Conservation (phyloP, 345 rosid genomes). For the Camelina laxa region DNA sequence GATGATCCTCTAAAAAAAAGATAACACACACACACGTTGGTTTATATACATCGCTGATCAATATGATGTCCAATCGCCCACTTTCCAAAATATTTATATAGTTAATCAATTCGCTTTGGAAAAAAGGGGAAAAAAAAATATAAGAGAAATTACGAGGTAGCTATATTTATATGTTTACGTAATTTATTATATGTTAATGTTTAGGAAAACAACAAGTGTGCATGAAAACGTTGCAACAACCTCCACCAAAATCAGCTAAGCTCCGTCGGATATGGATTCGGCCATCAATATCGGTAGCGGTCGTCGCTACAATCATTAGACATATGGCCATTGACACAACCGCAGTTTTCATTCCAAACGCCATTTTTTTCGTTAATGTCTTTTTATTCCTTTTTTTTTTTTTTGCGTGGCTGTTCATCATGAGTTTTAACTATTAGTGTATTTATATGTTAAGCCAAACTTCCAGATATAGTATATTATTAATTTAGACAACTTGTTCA, state of each 20-base stretch:
- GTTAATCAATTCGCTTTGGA: background rate
- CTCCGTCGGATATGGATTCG: constrained; percentile 21
- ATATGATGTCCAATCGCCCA: background rate
- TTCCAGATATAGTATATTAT: constrained; percentile 26
- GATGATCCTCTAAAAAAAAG: background rate
- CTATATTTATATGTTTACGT: background rate
- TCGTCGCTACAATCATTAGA: constrained; percentile 11
- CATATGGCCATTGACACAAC: background rate
- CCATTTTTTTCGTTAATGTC: background rate
- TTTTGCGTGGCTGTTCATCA: background rate
- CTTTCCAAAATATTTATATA: background rate
- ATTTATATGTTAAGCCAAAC: constrained; percentile 32
- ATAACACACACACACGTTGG: constrained; percentile 2
- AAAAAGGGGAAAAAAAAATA: background rate
- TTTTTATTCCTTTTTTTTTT: background rate
- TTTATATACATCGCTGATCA: constrained; percentile 23
- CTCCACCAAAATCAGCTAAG: constrained; percentile 37
- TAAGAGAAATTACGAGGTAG: background rate
- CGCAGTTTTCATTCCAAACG: constrained; percentile 6
- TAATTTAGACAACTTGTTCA: constrained; percentile 11
- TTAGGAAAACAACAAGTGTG: constrained; percentile 44
- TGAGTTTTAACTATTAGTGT: background rate
- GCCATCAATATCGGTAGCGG: constrained; percentile 11
- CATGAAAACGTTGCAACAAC: constrained; percentile 37
- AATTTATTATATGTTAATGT: background rate